Conservation (phyloP, 179 eudicot species). For the Silene noctiflora region DNA sequence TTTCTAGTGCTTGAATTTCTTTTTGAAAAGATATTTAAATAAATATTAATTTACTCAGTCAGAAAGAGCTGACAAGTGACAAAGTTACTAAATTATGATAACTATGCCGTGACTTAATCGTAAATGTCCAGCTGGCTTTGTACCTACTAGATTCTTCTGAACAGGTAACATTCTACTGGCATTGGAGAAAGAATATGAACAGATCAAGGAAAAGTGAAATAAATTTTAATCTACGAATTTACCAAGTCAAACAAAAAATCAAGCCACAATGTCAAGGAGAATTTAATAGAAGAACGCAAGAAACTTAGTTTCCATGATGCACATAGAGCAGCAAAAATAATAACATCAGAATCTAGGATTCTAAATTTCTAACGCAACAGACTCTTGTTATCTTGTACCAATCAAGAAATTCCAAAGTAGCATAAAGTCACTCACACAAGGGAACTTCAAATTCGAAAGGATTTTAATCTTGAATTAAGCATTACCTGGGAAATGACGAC, state of each 20-base stretch:
- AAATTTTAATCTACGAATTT: background rate
- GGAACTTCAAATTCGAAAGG: background rate
- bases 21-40: slow-evolving; percentile 7
- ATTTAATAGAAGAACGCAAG: background rate
- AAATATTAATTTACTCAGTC: slow-evolving; percentile 7
- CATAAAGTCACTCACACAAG: background rate
- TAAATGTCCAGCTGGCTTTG: background rate
- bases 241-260: background rate
- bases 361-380: too few relatives aligned
- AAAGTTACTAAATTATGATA: background rate
- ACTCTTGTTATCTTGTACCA: too few relatives aligned
- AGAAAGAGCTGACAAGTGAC: slow-evolving; percentile 11
- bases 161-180: background rate
- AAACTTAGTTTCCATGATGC: background rate
- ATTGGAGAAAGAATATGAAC: slow-evolving; percentile 6
- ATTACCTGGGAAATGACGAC: slow-evolving; percentile 44
- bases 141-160: background rate
- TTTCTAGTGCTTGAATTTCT: slow-evolving; percentile 13
- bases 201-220: background rate
- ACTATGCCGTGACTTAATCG: background rate
- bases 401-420: background rate
- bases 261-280: background rate
- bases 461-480: background rate
- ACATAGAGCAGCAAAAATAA: slow-evolving; percentile 6
- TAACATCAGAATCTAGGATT: background rate